Evolutionary conservation across 2,329 filamentous ascomycete genomes (phyloP), one percentile per base, ranked within the genome.

Genomic region (Ophiosphaerella herpotricha): DNA sequence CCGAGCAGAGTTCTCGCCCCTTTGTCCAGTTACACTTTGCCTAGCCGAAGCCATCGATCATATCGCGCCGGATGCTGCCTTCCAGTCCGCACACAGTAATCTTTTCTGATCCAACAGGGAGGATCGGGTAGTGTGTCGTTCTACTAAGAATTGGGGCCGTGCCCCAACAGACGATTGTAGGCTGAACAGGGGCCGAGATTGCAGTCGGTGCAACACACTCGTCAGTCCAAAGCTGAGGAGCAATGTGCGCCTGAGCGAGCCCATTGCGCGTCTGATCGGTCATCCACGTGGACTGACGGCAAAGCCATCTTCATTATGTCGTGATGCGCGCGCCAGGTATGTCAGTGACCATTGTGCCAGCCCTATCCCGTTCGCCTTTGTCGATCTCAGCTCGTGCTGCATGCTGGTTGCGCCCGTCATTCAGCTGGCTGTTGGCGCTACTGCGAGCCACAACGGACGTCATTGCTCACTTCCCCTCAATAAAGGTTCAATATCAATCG

Each of bases 21-120:
- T 6, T 24, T 49, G 44, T 47, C 47, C 53, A 50, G 53, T 44
- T 46, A 40, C 51, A 38, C 26, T 46, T 43, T 26, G 24, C 29
- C 14, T 45, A 32, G 34, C 38, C 21, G 31, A 52, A 21, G 14
- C 43, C 26, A 34, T 48, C 41, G 33, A 36, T 42, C 44, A 48
- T 46, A 53, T 50, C 39, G 16, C 35, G 23, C 38, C 37, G 23
- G 26, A 35, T 21, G n/a, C 37, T 38, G 18, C 29, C 37, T 50
- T 16, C 33, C 14, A 23, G 33, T 43, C 46, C 37, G 31, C 50
- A 43, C 35, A 40, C 29, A 13, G 33, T 18, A 42, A 43, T 4
- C 33, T 33, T 18, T 41, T 33, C 6, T 39, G 42, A 29, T 21
- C 39, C 35, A 33, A 37, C 39, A 35, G 45, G 45, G 38, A 46